Conservation (phyloP, 2,329 filamentous ascomycete species). For the Nothomitra cinnamomea region DNA sequence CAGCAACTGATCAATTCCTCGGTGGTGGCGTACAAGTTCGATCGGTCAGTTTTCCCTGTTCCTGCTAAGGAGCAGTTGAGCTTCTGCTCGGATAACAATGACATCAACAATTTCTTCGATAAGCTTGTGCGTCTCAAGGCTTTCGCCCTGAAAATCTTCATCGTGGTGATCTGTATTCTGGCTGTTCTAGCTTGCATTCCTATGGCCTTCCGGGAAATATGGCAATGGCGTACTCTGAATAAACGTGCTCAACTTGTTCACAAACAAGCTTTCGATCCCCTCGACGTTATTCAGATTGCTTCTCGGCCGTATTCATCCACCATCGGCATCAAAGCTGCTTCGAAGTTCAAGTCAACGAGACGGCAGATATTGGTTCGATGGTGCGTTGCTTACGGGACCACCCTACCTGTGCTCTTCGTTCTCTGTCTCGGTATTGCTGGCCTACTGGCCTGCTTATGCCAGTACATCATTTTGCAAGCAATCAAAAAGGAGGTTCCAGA, state of each 20-base stretch:
- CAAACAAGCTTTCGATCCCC: constrained; percentile 51
- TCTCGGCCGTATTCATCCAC: constrained; percentile 63
- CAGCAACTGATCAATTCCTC: constrained; percentile 48
- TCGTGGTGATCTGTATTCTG: constrained; percentile 53
- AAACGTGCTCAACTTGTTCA: constrained; percentile 49
- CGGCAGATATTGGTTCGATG: constrained; percentile 62
- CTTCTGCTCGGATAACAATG: constrained; percentile 78
- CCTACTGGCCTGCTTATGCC: constrained; percentile 66
- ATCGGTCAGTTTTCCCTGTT: constrained; percentile 62
- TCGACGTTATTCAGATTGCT: constrained; percentile 80
- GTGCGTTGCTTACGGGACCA: constrained; percentile 77
- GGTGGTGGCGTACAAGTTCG: constrained; percentile 59
- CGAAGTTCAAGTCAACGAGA: constrained; percentile 43
- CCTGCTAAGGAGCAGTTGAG: constrained; percentile 65
- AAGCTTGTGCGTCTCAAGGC: constrained; percentile 48
- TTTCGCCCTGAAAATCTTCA: constrained; percentile 55
- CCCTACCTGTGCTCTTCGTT: constrained; percentile 68
- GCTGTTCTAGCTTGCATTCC: constrained; percentile 59
- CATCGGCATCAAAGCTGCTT: constrained; percentile 52
- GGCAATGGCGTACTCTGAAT: constrained; percentile 57
- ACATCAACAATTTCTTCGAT: constrained; percentile 70
- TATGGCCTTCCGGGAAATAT: constrained; percentile 68
- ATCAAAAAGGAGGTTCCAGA: constrained; percentile 62
- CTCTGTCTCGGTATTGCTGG: constrained; percentile 69
- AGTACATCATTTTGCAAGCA: constrained; percentile 57